phyloP scores from a whole-genome alignment of 106 monocot species.

The Apostasia shenzhenica region DNA sequence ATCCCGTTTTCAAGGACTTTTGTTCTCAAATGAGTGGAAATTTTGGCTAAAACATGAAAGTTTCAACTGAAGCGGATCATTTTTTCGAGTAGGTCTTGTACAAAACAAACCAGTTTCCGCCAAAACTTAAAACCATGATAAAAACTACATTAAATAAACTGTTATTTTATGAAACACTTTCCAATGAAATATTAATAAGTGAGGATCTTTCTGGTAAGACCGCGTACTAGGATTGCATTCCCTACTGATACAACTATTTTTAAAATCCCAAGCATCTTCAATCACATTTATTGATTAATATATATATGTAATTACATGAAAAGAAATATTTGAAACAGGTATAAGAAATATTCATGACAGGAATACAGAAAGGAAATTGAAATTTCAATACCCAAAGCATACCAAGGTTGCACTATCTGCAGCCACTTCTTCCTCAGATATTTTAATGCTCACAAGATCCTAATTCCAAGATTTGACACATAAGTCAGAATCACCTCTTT shows the following conservation, averaged over 20 bases:
- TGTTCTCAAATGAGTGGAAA: no score
- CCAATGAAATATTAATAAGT: not conserved
- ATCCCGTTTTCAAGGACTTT: no score
- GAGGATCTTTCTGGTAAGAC: not conserved
- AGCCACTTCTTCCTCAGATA: slow-evolving; percentile 8
- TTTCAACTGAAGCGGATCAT: no score
- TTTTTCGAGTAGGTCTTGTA: no score
- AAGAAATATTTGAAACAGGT: not conserved
- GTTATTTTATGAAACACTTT: no score
- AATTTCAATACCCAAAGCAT: not conserved
- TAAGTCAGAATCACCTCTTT: not conserved
- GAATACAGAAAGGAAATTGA: not conserved
- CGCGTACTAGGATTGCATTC: not conserved
- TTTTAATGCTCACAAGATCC: slow-evolving; percentile 14
- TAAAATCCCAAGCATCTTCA: no score
- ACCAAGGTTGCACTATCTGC: slow-evolving; percentile 49
- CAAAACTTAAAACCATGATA: no score
- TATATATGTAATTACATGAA: not conserved
- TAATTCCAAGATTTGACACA: slow-evolving; percentile 11
- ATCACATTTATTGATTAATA: no score
- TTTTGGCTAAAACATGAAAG: no score
- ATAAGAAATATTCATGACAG: slow-evolving; percentile 4
- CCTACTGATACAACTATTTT: not conserved
- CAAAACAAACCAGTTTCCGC: no score
- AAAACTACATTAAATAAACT: no score